These are phyloP conservation scores for Solidago caesia DNA, from an alignment of 129 eudicot species.

Conservation along the genomic window DNA sequence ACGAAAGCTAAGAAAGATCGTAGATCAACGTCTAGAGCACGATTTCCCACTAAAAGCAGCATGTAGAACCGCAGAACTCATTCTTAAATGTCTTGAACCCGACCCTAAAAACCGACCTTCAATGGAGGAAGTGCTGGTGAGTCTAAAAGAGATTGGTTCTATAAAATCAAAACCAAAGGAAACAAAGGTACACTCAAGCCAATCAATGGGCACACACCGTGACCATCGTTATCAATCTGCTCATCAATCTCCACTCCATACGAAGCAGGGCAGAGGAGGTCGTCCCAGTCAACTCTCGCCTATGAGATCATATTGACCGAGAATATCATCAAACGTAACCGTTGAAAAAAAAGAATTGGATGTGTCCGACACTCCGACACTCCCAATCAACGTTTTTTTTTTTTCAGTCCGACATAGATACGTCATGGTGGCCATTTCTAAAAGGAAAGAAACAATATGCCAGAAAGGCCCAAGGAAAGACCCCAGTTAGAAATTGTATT, in stretches of 20 bases:
- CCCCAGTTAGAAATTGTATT: conserved; percentile 2
- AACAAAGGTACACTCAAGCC: conserved; percentile 15
- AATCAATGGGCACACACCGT: conserved; percentile 1
- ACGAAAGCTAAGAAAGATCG: conserved; percentile 48
- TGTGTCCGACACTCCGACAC: background rate
- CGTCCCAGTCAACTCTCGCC: conserved; percentile 18
- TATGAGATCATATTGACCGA: conserved; percentile 33
- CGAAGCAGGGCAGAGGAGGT: conserved; percentile 16
- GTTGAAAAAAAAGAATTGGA: background rate
- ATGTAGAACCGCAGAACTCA: conserved; percentile 41
- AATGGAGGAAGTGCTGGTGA: conserved; percentile 47
- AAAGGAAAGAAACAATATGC: background rate
- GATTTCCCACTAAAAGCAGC: conserved; percentile 62
- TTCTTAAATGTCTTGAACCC: conserved; percentile 58
- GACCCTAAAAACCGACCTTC: conserved; percentile 69
- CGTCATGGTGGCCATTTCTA: no score
- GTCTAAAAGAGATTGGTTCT: conserved; percentile 36
- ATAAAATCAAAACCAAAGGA: conserved; percentile 47
- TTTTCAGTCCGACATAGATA: no score
- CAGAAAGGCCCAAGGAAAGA: background rate
- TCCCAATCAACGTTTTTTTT: no score
- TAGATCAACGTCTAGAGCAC: conserved; percentile 56
- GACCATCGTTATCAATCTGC: conserved; percentile 34
- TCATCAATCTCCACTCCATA: conserved; percentile 32
- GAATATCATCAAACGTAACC: background rate